Evolutionary conservation across 2,329 filamentous ascomycete genomes (phyloP), one percentile per base, ranked within the genome.

Genomic region (Aspergillus alliaceus): DNA sequence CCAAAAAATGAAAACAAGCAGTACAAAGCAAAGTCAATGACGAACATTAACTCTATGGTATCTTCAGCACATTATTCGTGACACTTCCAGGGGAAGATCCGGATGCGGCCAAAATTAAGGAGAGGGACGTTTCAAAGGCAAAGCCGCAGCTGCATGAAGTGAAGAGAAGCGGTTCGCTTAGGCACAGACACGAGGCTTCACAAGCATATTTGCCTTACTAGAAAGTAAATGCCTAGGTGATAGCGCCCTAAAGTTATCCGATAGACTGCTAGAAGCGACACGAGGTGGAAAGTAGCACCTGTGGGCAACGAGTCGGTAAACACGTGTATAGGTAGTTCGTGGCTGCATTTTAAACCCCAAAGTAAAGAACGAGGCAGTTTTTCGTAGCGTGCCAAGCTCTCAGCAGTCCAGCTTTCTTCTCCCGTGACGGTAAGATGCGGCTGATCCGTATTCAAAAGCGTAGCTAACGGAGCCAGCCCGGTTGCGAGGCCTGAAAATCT

Each of bases 11-110:
- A 40, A 11, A 20, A 31, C 14, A 15, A 32, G 6, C 20, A 35
- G 20, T 25, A 15, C 9, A 6, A 53, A 27, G 15, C 32, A n/a
- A 6, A 39, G 18, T 22, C 34, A 51, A 55, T 22, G 7, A 35
- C 14, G 7, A 18, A 53, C 25, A 31, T 6, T 39, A 59, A 12
- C 44, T 59, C 59, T 60, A 60, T 60, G 50, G 55, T 56, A 62
- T 60, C 47, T 56, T 57, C 46, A 54, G 56, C 51, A 48, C 56
- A 59, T 63, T 57, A 59, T 39, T 61, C 54, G 51, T 59, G 39
- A 54, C 44, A 56, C 25, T 50, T 47, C 5, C 29, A 7, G 6
- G 29, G 25, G 27, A 48, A 32, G 20, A 31, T 15, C 27, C 29
- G 29, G 44, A 32, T 29, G 32, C 27, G 20, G 44, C 44, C 44